Percentiles rank a stretch among this genome's conserved stretches.
Conservation (phyloP, 768 basidiomycete genomes). For the Kwoniella dendrophila region DNA sequence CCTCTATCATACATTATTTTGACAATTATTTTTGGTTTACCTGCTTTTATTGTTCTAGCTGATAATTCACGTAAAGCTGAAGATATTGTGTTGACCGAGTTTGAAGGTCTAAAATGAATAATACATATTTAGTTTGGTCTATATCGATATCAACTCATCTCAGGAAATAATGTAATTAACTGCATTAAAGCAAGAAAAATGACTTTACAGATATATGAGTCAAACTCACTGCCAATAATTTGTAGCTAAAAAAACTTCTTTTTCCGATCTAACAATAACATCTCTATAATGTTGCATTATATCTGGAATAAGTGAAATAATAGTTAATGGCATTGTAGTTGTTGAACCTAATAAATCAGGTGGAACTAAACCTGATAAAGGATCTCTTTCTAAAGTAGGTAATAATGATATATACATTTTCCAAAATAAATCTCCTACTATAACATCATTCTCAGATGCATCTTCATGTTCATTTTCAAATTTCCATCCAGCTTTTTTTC, state of each 20-base stretch:
- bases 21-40: constrained; percentile 62
- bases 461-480: constrained; percentile 46
- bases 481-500: constrained; percentile 54
- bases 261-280: constrained; percentile 65
- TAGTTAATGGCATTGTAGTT: constrained; percentile 66
- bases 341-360: constrained; percentile 67
- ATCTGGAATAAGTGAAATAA: constrained; percentile 70
- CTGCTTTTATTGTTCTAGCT: constrained; percentile 58
- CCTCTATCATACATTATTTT: constrained; percentile 74
- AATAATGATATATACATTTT: constrained; percentile 69
- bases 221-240: constrained; percentile 63
- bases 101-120: constrained; percentile 59
- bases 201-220: too few relatives aligned
- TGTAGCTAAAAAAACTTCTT: constrained; percentile 70
- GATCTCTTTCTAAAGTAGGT: constrained; percentile 63
- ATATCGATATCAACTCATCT: not conserved
- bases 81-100: constrained; percentile 62
- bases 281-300: constrained; percentile 72
- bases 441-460: constrained; percentile 52
- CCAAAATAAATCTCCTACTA: constrained; percentile 67
- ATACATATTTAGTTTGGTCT: too few relatives aligned
- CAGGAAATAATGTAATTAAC: not conserved
- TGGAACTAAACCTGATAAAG: constrained; percentile 64
- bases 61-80: constrained; percentile 64
- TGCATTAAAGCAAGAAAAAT: not conserved